phyloP scores from a whole-genome alignment of 1,139 yeast genomes.

The Hanseniaspora gamundiae region DNA sequence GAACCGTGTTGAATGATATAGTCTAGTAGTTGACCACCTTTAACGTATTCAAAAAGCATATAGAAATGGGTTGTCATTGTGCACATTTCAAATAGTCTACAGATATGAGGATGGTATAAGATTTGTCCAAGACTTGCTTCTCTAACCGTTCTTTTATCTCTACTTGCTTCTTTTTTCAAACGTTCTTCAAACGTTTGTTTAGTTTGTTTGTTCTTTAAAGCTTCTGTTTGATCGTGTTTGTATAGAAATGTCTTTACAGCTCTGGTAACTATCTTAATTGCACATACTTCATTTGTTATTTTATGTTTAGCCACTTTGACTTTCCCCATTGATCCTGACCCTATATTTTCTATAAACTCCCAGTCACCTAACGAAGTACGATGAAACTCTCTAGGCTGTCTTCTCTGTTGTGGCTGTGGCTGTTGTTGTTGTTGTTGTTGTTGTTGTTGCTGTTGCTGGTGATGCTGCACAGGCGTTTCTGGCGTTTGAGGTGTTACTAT shows the following conservation, averaged over 20 bases:
- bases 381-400: constrained; percentile 46
- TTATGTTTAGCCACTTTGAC: constrained; percentile 88
- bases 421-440: constrained; percentile 6
- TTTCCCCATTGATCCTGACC: constrained; percentile 99
- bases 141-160: constrained; percentile 84
- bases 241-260: constrained; percentile 68
- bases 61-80: constrained; percentile 96
- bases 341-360: constrained; percentile 90
- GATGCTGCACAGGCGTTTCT: too few species aligned
- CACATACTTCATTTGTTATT: constrained; percentile 72
- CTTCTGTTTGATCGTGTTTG: constrained; percentile 63
- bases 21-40: constrained; percentile 97
- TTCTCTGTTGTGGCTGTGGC: constrained; percentile 7
- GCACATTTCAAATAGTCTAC: constrained; percentile 85
- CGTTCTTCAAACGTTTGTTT: constrained; percentile 56
- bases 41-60: constrained; percentile 92
- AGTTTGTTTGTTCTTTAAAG: constrained; percentile 45
- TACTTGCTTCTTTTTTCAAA: constrained; percentile 73
- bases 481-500: too few species aligned
- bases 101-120: constrained; percentile 83
- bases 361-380: constrained; percentile 91
- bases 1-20: constrained; percentile 96
- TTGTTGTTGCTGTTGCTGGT: constrained; percentile 8
- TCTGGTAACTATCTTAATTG: constrained; percentile 70
- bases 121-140: constrained; percentile 92